Evolutionary conservation across 106 monocot genomes (phyloP).

Genomic region (Allium cepa): DNA sequence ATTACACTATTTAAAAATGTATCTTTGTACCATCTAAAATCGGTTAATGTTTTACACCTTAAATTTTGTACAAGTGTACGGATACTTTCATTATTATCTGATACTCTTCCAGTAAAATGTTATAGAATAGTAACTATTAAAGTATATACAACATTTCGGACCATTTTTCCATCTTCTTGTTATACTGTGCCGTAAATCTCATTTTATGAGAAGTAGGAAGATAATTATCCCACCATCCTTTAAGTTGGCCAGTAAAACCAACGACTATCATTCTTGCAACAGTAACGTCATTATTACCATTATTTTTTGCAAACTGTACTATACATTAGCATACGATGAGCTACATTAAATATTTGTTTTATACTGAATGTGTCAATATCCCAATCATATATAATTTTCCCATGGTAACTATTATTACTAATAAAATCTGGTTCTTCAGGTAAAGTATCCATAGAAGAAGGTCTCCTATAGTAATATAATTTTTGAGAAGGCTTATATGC

Average conservation of each 20-base stretch:
- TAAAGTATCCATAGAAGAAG: neutral
- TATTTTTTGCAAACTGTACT: neutral
- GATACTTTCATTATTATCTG: neutral
- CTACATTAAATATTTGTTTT: neutral
- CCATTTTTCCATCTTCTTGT: neutral
- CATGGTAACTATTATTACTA: neutral
- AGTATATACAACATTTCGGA: neutral
- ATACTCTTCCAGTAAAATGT: neutral
- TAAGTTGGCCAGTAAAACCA: neutral
- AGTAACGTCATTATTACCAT: neutral
- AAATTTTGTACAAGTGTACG: neutral
- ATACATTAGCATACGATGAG: neutral
- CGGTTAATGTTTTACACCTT: neutral
- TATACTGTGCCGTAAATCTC: neutral
- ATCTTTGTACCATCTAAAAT: conserved; percentile 2
- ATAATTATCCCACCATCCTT: conserved; percentile 1
- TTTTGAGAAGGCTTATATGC: too few species aligned
- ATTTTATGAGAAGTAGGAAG: neutral
- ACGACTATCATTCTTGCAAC: neutral
- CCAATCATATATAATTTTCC: neutral
- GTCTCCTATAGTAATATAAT: neutral
- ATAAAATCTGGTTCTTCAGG: neutral
- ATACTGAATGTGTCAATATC: neutral
- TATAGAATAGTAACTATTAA: neutral
- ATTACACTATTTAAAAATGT: conserved; percentile 1